Evolutionary conservation across 73 alveolate genomes (phyloP).

Genomic region (Paramecium bursaria): DNA sequence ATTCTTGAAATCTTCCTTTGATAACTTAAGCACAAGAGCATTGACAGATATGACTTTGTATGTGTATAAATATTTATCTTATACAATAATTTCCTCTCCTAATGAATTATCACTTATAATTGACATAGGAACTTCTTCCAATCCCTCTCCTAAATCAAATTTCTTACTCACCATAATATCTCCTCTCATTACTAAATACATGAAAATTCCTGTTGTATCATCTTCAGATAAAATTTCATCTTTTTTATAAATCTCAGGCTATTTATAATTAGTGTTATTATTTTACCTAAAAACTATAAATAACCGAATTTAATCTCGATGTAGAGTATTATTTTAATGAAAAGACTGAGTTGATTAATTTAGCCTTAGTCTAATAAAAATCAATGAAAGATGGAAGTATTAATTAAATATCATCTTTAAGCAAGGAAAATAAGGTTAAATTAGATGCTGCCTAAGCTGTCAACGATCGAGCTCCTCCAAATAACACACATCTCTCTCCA

Average conservation of each 20-base stretch:
- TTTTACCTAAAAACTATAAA: conserved; percentile 22
- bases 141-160: neutral
- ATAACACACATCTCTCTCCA: conserved; percentile 10
- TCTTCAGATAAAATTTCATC: conserved; percentile 16
- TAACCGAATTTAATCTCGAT: neutral
- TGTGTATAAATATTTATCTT: neutral
- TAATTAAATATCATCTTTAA: neutral
- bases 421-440: neutral
- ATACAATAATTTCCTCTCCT: conserved; percentile 2
- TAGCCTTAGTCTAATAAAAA: neutral
- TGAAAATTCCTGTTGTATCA: neutral
- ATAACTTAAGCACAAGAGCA: neutral
- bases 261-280: neutral
- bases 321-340: neutral
- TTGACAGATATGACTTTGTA: neutral
- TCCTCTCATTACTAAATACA: neutral
- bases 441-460: neutral
- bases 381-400: neutral
- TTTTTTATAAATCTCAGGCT: neutral
- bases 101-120: conserved; percentile 4
- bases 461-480: neutral
- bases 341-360: neutral
- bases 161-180: neutral
- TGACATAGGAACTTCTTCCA: neutral
- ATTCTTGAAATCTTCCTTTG: neutral